phyloP scores from a whole-genome alignment of 371 early-diverging fungal species.

The Amoeboaphelidium protococcarum region DNA sequence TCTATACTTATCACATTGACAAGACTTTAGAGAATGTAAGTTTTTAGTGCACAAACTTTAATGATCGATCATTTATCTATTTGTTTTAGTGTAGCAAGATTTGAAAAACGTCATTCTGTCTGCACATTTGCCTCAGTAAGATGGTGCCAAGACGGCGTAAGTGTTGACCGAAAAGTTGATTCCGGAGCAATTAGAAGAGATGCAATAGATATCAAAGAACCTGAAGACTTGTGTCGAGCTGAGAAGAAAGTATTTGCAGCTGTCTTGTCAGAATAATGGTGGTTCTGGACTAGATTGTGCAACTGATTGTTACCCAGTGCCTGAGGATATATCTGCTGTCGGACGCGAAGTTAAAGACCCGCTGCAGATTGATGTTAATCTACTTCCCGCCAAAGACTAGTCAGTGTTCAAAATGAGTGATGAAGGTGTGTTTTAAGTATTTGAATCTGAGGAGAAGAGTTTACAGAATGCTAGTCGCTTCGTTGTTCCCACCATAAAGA shows the following conservation, averaged over 20 bases:
- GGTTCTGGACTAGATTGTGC: constrained; percentile 58
- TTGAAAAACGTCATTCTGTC: no score
- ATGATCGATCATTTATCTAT: no score
- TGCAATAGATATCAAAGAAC: constrained; percentile 12
- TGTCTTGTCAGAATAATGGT: constrained; percentile 23
- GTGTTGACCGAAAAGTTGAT: not conserved
- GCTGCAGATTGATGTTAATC: not conserved
- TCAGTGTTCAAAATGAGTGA: constrained; percentile 19
- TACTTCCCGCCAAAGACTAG: constrained; percentile 4
- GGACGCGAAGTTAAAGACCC: constrained; percentile 1
- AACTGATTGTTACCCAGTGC: constrained; percentile 2
- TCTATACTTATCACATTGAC: not conserved
- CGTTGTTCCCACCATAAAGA: constrained; percentile 40
- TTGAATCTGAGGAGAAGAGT: constrained; percentile 6
- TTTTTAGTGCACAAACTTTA: not conserved
- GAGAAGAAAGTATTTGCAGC: constrained; percentile 57
- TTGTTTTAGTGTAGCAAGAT: no score
- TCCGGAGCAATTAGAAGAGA: constrained; percentile 13
- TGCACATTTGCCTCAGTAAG: no score
- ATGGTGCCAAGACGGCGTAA: no score
- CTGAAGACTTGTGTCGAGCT: constrained; percentile 44
- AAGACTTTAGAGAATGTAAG: not conserved
- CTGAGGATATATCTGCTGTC: constrained; percentile 2
- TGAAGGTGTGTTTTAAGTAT: constrained; percentile 33
- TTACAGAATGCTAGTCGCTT: constrained; percentile 15